Base-by-base conservation (phyloP, 1,139 yeast species). In the Pichia sp. region DNA sequence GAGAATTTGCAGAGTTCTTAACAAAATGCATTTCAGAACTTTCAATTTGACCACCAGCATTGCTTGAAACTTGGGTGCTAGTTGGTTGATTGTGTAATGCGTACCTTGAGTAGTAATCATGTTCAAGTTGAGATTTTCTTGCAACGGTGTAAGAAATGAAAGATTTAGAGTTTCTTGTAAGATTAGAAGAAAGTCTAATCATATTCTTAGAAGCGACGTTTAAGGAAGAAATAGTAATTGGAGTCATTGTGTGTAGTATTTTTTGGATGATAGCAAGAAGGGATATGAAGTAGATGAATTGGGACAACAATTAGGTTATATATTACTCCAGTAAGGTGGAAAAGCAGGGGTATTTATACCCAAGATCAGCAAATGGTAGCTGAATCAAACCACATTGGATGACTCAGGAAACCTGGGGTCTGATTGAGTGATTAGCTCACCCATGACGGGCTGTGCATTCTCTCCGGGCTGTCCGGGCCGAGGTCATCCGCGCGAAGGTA, bases 41-140 rank as follows among this genome's bases (percentile, higher is more conserved):
- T 33, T 57, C 55, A 23, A 58, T 46, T 16, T 45, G 35, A 33
- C 59, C 59, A 16, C 59, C 60, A 3, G 61, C 60, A 39, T 52
- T 56, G 44, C 51, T 59, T 43, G 48, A 53, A 22, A 58, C 62
- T 5, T 35, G 14, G 3, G 40, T 16, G 13, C 46, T 20, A 2
- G 36, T 20, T 8, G 52, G 33, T 35, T 50, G 42, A 21, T 45
- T 42, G 36, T 48, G 30, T 18, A 50, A 34, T 24, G 42, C 43
- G 19, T 47, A n/a, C n/a, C n/a, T 41, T 9, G 52, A 42, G 25
- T 53, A 50, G 22, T 52, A 49, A 16, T 49, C 46, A 37, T 50
- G 37, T 40, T 55, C 59, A 19, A 38, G 42, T 33, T 50, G 50
- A 1, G 58, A 50, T 18, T 43, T 41, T 30, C 43, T 41, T 19